Conservation (phyloP, 306 rosid species). For the Quercus engelmannii region DNA sequence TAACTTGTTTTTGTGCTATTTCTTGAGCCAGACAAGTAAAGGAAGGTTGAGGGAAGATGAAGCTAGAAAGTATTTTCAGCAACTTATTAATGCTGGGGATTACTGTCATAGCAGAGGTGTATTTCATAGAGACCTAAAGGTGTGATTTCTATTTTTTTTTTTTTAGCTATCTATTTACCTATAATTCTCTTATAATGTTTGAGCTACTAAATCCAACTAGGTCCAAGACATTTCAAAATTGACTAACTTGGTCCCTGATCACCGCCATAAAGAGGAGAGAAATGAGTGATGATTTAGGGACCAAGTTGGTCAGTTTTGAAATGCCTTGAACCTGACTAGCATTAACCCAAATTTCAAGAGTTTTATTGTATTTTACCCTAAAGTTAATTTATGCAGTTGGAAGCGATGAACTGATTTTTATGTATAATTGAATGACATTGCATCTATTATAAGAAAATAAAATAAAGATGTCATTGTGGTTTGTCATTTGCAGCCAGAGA, state of each 20-base stretch:
- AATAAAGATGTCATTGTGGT: constrained; percentile 19
- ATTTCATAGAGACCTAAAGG: constrained; percentile 91
- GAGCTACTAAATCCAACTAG: no score
- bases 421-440: not conserved
- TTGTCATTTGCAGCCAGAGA: constrained; percentile 70
- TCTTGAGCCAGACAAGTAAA: constrained; percentile 56
- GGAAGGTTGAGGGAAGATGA: constrained; percentile 95
- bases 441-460: not conserved
- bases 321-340: no score
- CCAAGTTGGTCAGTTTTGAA: no score
- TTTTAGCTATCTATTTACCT: not conserved
- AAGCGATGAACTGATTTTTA: not conserved
- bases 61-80: constrained; percentile 92
- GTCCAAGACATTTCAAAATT: no score
- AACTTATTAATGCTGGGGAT: constrained; percentile 89
- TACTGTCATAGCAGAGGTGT: constrained; percentile 98
- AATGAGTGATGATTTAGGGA: no score
- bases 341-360: no score
- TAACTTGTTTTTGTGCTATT: constrained; percentile 7
- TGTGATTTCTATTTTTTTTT: constrained; percentile 14
- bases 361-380: not conserved
- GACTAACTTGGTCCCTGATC: no score
- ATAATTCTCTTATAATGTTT: not conserved
- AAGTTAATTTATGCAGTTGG: not conserved
- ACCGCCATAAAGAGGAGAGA: no score